These are phyloP conservation scores for Fusarium stilboides DNA, from an alignment of 2,329 filamentous ascomycete genomes.

Conservation along the genomic window DNA sequence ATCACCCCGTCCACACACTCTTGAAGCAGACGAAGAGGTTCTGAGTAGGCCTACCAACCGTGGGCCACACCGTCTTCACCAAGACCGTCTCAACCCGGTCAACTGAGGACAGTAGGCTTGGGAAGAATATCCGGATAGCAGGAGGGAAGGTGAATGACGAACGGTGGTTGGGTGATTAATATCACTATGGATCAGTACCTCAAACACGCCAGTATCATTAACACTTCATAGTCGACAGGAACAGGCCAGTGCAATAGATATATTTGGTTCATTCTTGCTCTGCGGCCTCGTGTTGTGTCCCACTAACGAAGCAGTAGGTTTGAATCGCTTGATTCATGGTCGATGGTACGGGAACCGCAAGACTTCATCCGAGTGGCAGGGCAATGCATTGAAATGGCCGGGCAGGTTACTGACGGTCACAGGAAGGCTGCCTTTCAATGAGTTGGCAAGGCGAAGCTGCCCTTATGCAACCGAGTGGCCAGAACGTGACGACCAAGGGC, in stretches of 20 bases:
- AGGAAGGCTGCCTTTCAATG: neutral
- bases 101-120: conserved; percentile 1
- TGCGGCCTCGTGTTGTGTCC: conserved; percentile 1
- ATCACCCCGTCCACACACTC: conserved; percentile 26
- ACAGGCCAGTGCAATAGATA: conserved; percentile 25
- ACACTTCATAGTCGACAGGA: conserved; percentile 12
- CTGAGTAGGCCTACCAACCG: conserved; percentile 5
- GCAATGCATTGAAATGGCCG: neutral
- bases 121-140: neutral
- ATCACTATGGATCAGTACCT: conserved; percentile 32
- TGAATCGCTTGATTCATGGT: conserved; percentile 8
- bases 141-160: neutral
- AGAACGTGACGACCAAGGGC: conserved; percentile 1
- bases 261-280: conserved; percentile 15
- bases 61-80: conserved; percentile 36
- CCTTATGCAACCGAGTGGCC: conserved; percentile 26
- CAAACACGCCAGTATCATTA: conserved; percentile 38
- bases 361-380: too few species aligned
- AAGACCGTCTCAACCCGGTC: conserved; percentile 15
- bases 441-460: conserved; percentile 8
- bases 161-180: neutral
- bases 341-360: too few species aligned
- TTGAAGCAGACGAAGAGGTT: conserved; percentile 35
- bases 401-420: neutral
- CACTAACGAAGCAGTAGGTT: neutral